A percentile compares a stretch with the other conserved stretches of the same genome.
Evolutionary conservation across 2,329 filamentous ascomycete genomes (phyloP).

Genomic region (Penicillium sclerotigenum): DNA sequence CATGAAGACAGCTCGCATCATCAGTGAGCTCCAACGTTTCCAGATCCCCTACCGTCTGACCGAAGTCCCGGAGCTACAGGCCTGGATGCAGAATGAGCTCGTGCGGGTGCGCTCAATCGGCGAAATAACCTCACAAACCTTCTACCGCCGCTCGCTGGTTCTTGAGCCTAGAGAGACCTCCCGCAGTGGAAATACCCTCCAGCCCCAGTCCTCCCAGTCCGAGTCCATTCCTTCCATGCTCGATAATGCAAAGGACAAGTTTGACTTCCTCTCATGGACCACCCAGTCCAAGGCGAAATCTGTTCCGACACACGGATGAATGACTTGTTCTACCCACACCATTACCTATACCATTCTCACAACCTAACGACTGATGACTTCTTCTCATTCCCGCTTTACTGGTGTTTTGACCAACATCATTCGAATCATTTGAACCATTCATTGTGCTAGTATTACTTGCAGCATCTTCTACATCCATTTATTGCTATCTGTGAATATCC

Average conservation of each 20-base stretch:
- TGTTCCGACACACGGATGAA: conserved; percentile 35
- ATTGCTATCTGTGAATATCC: conserved; percentile 24
- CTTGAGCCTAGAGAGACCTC: conserved; percentile 63
- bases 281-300: conserved; percentile 44
- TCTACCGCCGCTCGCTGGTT: conserved; percentile 79
- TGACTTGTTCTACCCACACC: neutral
- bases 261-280: conserved; percentile 53
- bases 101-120: conserved; percentile 66
- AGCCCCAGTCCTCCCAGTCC: conserved; percentile 19
- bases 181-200: conserved; percentile 22
- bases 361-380: conserved; percentile 23
- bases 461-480: conserved; percentile 8
- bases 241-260: conserved; percentile 49
- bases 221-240: conserved; percentile 34
- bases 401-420: conserved; percentile 8
- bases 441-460: conserved; percentile 10
- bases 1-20: conserved; percentile 88
- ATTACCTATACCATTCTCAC: conserved; percentile 6
- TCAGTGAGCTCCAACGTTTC: conserved; percentile 91
- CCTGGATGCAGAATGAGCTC: conserved; percentile 85
- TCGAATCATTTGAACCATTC: neutral
- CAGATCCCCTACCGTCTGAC: conserved; percentile 86
- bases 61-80: conserved; percentile 82
- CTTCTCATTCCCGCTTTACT: conserved; percentile 7
- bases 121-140: conserved; percentile 61